A percentile compares a stretch with the other conserved stretches of the same genome.
Evolutionary conservation across 2,329 filamentous ascomycete species (phyloP).

Genomic region (Aspergillus floridensis): DNA sequence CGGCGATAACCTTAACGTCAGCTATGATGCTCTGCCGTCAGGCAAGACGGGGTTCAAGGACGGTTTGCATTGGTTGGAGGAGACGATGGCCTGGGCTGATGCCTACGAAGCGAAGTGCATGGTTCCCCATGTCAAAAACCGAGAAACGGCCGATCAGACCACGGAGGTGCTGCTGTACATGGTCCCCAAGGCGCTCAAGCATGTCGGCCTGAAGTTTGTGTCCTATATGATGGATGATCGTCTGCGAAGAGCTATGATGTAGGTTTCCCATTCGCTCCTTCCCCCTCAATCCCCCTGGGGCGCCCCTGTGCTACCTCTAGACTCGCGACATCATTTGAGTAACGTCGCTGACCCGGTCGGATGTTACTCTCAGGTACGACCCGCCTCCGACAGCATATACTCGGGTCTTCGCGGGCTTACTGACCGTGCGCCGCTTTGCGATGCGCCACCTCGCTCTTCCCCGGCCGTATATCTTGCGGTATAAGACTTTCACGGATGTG

Average conservation of each 20-base stretch:
- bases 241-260: conserved; percentile 65
- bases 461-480: conserved; percentile 46
- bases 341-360: neutral
- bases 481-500: conserved; percentile 41
- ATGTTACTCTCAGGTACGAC: conserved; percentile 33
- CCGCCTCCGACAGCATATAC: conserved; percentile 35
- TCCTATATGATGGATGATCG: conserved; percentile 63
- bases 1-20: conserved; percentile 68
- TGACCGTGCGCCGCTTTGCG: conserved; percentile 54
- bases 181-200: conserved; percentile 47
- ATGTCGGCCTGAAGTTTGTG: conserved; percentile 52
- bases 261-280: conserved; percentile 24
- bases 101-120: conserved; percentile 61
- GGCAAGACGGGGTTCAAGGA: conserved; percentile 44
- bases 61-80: conserved; percentile 54
- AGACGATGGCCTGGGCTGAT: conserved; percentile 51
- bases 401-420: conserved; percentile 45
- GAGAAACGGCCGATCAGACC: conserved; percentile 57
- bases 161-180: conserved; percentile 61
- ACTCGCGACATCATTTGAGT: neutral
- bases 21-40: conserved; percentile 47
- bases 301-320: too few relatives aligned
- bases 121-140: conserved; percentile 52
- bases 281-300: too few relatives aligned
- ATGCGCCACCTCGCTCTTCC: conserved; percentile 62